Evolutionary conservation across 768 basidiomycete species (phyloP), one percentile per base, ranked within the genome.

Genomic region (Suillus plorans): DNA sequence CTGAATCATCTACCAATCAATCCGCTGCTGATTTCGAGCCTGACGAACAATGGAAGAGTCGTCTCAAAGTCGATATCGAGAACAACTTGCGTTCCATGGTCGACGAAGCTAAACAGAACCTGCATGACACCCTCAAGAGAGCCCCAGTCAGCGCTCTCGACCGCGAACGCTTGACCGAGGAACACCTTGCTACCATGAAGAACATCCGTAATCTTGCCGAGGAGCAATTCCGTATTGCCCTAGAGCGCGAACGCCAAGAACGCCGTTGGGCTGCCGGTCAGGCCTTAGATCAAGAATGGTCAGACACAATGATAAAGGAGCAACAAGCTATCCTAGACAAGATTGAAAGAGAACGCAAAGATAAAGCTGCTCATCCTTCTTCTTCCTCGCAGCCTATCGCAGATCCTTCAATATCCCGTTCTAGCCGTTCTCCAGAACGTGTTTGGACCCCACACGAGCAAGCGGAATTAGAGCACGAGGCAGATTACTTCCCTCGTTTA

Each of bases 91-190:
- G 67, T 44, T 70, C 74, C 55, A 73, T 75, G 67, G 82, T 89
- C 65, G 82, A 87, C 62, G 89, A 89, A 65, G 85, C 90, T 22
- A 87, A 87, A 75, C 81, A 85, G 64, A 85, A 84, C 64, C 74
- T 85, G 44, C 80, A 85, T 42, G 74, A 77, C 18, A 82, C 86
- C 71, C 77, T 91, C 16, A 79, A 80, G 70, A 74, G 81, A 74
- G 70, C 73, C 63, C 66, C 83, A 71, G 69, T 78, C 63, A 60
- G 68, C 47, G 74, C 71, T 4, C 63, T 67, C 20, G 69, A 75
- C 53, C 76, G 81, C 7, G 74, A 81, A 16, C 75, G 72, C n/a
- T 70, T 85, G 42, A 69, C 68, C 68, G 61, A 70, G 0, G 81
- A 85, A 45, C 81, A 82, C 69, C 67, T 75, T 20, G 69, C 73